phyloP scores from a whole-genome alignment of 176 grass and related monocot genomes.

The Bolboschoenus planiculmis region DNA sequence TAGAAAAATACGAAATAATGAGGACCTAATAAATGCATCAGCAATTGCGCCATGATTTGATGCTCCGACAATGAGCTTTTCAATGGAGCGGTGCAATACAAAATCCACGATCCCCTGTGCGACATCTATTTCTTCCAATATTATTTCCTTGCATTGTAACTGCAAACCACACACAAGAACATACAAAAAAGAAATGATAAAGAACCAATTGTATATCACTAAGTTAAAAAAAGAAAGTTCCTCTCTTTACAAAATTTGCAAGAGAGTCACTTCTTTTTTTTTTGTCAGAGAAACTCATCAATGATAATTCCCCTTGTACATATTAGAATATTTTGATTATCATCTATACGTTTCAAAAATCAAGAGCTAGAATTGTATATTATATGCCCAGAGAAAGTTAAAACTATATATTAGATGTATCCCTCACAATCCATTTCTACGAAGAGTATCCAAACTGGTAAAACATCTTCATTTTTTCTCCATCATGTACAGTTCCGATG shows the following conservation, averaged over 20 bases:
- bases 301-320: too few relatives aligned
- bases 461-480: neutral
- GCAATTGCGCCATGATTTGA: constrained; percentile 54
- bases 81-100: constrained; percentile 28
- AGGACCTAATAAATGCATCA: constrained; percentile 56
- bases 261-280: too few relatives aligned
- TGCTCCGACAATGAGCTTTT: constrained; percentile 59
- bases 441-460: neutral
- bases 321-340: too few relatives aligned
- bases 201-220: too few relatives aligned
- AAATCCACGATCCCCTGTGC: constrained; percentile 65
- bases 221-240: too few relatives aligned
- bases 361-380: too few relatives aligned
- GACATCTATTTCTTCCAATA: constrained; percentile 56
- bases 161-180: constrained; percentile 19
- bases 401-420: neutral
- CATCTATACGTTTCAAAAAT: too few relatives aligned
- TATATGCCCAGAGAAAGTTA: neutral
- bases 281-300: too few relatives aligned
- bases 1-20: too few relatives aligned
- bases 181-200: constrained; percentile 13
- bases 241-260: too few relatives aligned
- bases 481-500: too few relatives aligned
- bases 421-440: neutral
- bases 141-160: constrained; percentile 71